Percentiles rank a stretch among this genome's conserved stretches.
Evolutionary conservation across 257 asterid species (phyloP).

Genomic region (Solanum rostratum): DNA sequence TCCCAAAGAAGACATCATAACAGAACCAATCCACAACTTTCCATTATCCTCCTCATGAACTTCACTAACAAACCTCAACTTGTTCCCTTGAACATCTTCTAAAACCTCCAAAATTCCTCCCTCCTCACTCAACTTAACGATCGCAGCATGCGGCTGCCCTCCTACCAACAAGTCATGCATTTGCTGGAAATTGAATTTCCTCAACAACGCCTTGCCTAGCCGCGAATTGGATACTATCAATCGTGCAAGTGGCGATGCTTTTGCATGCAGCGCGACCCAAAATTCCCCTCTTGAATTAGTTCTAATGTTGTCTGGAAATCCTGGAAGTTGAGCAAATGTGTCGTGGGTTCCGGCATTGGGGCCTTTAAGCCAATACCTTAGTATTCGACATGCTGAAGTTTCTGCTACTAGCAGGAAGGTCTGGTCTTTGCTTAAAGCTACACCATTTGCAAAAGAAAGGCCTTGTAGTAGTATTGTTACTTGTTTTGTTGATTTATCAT

Average conservation of each 20-base stretch:
- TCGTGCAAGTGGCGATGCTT: conserved; percentile 20
- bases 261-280: conserved; percentile 66
- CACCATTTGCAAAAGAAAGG: conserved; percentile 64
- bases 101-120: conserved; percentile 42
- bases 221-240: conserved; percentile 16
- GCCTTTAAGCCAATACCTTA: conserved; percentile 49
- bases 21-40: conserved; percentile 57
- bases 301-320: conserved; percentile 66
- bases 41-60: conserved; percentile 54
- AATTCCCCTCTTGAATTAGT: conserved; percentile 46
- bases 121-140: conserved; percentile 38
- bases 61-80: conserved; percentile 49
- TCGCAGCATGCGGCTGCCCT: conserved; percentile 54
- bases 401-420: conserved; percentile 30
- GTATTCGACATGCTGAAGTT: conserved; percentile 20
- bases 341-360: conserved; percentile 43
- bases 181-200: conserved; percentile 37
- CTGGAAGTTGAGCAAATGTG: conserved; percentile 34
- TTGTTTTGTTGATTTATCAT: conserved; percentile 28
- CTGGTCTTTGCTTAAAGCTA: conserved; percentile 47
- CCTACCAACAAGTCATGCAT: conserved; percentile 49
- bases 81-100: conserved; percentile 50
- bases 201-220: conserved; percentile 31
- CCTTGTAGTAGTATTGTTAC: conserved; percentile 37
- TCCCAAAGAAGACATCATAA: conserved; percentile 44